Conservation (phyloP, 192 early-diverging fungal species). For the Entomortierella beljakovae region DNA sequence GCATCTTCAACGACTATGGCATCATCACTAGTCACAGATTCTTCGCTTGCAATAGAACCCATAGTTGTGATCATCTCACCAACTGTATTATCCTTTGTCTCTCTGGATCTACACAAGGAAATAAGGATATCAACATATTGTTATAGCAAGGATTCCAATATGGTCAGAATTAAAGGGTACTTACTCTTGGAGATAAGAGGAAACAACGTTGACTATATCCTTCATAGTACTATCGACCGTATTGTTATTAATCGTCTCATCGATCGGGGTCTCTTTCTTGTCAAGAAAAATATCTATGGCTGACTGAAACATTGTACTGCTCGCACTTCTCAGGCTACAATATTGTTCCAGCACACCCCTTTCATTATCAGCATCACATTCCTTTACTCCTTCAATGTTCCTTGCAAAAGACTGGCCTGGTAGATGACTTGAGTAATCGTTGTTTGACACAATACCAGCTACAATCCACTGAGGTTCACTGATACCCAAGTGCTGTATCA, state of each 20-base stretch:
- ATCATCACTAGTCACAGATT: too few relatives aligned
- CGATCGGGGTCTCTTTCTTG: not conserved
- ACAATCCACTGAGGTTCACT: slow-evolving; percentile 6
- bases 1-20: too few relatives aligned
- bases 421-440: slow-evolving; percentile 1
- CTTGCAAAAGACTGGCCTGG: not conserved
- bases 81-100: too few relatives aligned
- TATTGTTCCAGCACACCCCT: not conserved
- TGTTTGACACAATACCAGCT: not conserved
- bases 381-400: not conserved
- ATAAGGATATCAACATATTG: too few relatives aligned
- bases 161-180: not conserved
- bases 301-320: not conserved
- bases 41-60: too few relatives aligned
- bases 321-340: not conserved
- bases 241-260: not conserved
- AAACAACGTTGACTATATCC: not conserved
- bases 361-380: not conserved
- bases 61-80: too few relatives aligned
- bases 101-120: too few relatives aligned
- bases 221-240: not conserved
- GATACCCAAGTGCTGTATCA: not conserved
- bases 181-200: not conserved
- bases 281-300: not conserved
- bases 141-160: too few relatives aligned